Evolutionary conservation across 2,329 filamentous ascomycete genomes (phyloP).

Genomic region (Dothiorella sarmentorum): DNA sequence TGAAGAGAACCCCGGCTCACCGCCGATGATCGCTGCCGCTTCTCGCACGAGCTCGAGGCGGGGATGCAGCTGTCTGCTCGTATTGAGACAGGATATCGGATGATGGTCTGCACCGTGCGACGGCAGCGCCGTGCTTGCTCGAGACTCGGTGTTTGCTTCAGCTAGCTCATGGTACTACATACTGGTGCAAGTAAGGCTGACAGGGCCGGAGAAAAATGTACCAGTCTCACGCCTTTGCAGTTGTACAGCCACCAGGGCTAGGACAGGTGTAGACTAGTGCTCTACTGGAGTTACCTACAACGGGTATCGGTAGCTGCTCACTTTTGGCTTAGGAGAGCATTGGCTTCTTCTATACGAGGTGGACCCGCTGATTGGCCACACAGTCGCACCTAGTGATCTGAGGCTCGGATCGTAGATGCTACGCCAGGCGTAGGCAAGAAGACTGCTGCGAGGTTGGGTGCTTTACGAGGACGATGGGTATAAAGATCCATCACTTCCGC

Average conservation of each 20-base stretch:
- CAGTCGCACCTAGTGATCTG: conserved; percentile 3
- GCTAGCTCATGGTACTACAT: neutral
- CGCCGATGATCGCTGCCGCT: conserved; percentile 9
- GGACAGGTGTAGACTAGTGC: neutral
- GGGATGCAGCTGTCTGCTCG: neutral
- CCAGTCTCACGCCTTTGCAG: neutral
- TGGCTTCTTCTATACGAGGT: neutral
- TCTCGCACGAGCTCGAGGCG: neutral
- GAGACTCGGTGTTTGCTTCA: neutral
- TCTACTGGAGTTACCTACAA: neutral
- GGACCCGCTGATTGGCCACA: neutral
- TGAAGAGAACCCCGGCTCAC: conserved; percentile 9
- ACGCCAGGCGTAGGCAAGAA: neutral
- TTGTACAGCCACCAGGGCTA: neutral
- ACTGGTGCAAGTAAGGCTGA: neutral
- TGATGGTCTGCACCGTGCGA: conserved; percentile 4
- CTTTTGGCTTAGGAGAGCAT: neutral
- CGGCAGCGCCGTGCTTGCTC: neutral
- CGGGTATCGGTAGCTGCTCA: neutral
- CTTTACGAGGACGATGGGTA: conserved; percentile 4
- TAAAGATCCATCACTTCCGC: neutral
- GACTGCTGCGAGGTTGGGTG: neutral
- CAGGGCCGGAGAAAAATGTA: neutral
- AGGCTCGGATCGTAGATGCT: conserved; percentile 9
- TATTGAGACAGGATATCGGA: conserved; percentile 4